Evolutionary conservation across 495 filamentous ascomycete genomes (phyloP), one percentile per base, ranked within the genome.

Genomic region (Durotheca rogersii): DNA sequence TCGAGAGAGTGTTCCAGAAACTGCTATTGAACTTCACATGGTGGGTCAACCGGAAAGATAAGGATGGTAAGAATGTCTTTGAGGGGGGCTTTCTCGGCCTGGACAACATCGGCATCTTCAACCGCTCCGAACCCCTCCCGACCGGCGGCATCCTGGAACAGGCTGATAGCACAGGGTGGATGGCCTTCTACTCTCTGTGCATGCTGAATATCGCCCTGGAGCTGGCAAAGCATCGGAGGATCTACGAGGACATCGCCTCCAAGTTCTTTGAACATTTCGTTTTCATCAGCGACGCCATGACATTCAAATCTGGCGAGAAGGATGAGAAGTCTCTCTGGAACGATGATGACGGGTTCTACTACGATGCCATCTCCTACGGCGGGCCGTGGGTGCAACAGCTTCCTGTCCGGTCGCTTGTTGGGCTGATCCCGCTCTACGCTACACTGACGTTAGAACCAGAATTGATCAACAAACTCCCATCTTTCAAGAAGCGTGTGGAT

Each of bases 181-280:
- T 97, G 92, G 92, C 86, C 10, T 96, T 96, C 64, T 97, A 95
- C 70, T 95, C 82, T 54, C 72, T 97, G 41, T 86, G 80, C 70
- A 97, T 97, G 92, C 76, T 97, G 58, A 97, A 97, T 66, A 96
- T 97, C 60, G 85, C 90, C 7, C 77, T 97, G 15, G 92, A 96
- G 69, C 73, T 97, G 46, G 90, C 92, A 16, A 97, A 96, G 71
- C 90, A 96, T 65, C 83, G 92, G 9, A 82, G 92, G n/a, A 95
- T 85, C 34, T 97, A 97, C 64, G 92, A 97, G 74, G 92, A 97
- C 55, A 95, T 97, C 72, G 92, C 92, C 1, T 92, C 88, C 37
- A 97, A 97, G 66, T 97, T 96, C 77, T 97, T 97, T 61, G 92
- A 97, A 68, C 92, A 97, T 65, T 97, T 97, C 69, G 85, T 97